Conservation (phyloP, 768 basidiomycete genomes). For the Amanita exitialis region DNA sequence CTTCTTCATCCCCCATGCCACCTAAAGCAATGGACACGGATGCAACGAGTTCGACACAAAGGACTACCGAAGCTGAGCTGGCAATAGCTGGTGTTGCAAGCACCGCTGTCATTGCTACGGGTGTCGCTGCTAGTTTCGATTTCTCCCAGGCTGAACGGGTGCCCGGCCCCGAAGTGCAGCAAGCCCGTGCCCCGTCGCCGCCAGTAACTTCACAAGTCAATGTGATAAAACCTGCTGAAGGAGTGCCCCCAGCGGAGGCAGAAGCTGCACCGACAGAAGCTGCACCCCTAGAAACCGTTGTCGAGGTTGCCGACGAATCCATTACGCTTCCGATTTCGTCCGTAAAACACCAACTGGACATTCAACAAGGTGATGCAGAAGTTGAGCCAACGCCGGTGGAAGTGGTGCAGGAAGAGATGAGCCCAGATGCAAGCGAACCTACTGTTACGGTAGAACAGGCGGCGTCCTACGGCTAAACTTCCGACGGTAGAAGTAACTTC, state of each 20-base stretch:
- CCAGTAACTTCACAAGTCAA: background rate
- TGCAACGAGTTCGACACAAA: background rate
- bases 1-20: background rate
- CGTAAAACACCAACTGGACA: background rate
- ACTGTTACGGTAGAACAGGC: constrained; percentile 7
- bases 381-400: constrained; percentile 2
- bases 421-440: background rate
- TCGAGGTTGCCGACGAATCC: constrained; percentile 2
- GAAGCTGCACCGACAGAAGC: background rate
- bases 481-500: background rate
- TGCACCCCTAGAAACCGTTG: constrained; percentile 3
- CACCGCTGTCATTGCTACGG: background rate
- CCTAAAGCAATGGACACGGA: background rate
- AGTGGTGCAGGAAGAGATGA: constrained; percentile 1
- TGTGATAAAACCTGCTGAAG: background rate
- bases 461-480: constrained; percentile 5
- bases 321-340: background rate
- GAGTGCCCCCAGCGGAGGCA: background rate
- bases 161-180: background rate
- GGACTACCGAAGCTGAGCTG: background rate
- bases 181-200: background rate
- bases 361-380: background rate
- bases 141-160: background rate
- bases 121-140: background rate
- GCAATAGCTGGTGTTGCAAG: background rate